Base-by-base conservation (phyloP, 306 rosid species). In the Ceratonia siliqua region DNA sequence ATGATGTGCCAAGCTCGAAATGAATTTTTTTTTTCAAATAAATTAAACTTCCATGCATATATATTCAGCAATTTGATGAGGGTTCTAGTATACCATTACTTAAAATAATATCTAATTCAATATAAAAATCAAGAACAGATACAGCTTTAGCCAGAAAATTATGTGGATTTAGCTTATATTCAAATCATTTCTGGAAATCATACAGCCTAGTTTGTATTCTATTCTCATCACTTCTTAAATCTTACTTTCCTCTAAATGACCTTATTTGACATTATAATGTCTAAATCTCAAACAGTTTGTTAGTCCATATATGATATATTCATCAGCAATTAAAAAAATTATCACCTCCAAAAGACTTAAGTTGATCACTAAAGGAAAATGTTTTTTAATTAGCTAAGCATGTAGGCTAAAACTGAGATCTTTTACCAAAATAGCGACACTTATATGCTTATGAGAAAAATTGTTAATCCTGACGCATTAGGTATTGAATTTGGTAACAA, bases 1-100 rank as follows among this genome's bases (percentile, higher is more conserved):
- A 65, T 63, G 49, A 58, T 30, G 36, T 21, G 42, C 6, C 46
- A 39, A 53, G 48, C 62, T 75, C n/a, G 48, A 30, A 54, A 75
- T 78, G 55, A 78, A 36, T 24, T 8, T 12, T 43, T 33, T n/a
- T 32, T 33, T 20, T 1, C 22, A 0, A 50, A 24, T 14, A 53
- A 59, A 58, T 66, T 17, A 68, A 55, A 27, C 49, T 64, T 53
- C n/a, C 62, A 20, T 24, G 55, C 27, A 69, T 61, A 13, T 59
- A 35, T 42, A 52, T n/a, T 12, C 25, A 52, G 8, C 17, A 25
- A 25, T 10, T 55, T 6, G 6, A 46, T 6, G 13, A 18, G 56
- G 25, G 6, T 20, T 50, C 56, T 50, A 38, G 50, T 36, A 41
- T 9, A 20, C 2, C 49, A 35, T 39, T 39, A 32, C 35, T 36